phyloP scores from a whole-genome alignment of 2,329 filamentous ascomycete genomes.

The Ophiostoma triangulosporum region DNA sequence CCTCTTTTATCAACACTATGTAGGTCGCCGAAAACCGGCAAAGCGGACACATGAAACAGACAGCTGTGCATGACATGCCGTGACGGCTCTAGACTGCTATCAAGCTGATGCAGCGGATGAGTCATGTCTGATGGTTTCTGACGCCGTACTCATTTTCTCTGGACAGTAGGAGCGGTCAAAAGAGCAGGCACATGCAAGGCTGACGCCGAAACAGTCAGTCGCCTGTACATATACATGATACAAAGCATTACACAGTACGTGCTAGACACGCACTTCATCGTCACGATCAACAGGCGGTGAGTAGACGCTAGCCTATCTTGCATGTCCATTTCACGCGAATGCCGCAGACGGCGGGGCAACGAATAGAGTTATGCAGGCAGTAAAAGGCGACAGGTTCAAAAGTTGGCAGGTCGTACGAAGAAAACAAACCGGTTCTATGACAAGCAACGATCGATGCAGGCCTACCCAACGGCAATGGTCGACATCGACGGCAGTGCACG shows the following conservation, averaged over 20 bases:
- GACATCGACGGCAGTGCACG: not conserved
- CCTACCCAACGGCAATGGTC: not conserved
- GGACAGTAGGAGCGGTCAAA: not conserved
- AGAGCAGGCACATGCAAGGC: not conserved
- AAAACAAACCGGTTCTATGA: not conserved
- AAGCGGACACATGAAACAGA: not conserved
- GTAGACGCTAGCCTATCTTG: not conserved
- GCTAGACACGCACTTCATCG: not conserved
- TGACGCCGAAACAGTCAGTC: not conserved
- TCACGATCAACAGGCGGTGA: slow-evolving; percentile 2
- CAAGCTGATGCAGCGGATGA: too few species aligned
- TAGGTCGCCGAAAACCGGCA: too few species aligned
- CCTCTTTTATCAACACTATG: too few species aligned
- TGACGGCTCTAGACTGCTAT: too few species aligned
- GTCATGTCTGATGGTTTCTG: not conserved
- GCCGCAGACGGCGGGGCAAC: not conserved
- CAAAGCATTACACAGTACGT: not conserved
- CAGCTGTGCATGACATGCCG: too few species aligned
- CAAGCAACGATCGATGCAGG: not conserved
- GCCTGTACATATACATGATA: not conserved
- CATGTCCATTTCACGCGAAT: not conserved
- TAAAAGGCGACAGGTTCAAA: too few species aligned
- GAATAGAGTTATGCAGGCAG: not conserved
- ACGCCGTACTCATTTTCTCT: not conserved
- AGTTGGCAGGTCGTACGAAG: not conserved